phyloP scores from a whole-genome alignment of 805 yeast species.

The Starmerella bombicola region DNA sequence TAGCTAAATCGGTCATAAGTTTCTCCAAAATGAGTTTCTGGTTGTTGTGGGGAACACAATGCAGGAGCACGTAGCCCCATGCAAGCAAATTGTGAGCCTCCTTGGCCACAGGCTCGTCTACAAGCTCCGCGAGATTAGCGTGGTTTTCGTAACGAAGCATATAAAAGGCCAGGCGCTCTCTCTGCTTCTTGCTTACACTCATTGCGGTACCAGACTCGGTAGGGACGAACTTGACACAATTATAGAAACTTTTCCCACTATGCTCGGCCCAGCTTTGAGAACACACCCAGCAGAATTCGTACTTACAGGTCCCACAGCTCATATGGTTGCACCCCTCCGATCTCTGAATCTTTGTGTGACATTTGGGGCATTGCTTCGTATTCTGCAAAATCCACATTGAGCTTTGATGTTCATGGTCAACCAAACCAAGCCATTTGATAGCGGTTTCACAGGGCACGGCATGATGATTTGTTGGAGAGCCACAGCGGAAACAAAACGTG shows the following conservation, averaged over 20 bases:
- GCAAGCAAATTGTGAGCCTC: conserved; percentile 64
- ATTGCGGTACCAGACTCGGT: neutral
- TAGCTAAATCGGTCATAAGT: conserved; percentile 50
- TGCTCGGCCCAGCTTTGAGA: conserved; percentile 63
- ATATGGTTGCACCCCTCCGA: conserved; percentile 97
- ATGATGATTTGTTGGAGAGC: conserved; percentile 55
- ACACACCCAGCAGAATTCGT: conserved; percentile 93
- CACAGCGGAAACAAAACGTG: conserved; percentile 66
- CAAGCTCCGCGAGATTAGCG: conserved; percentile 4
- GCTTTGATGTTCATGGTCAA: conserved; percentile 80
- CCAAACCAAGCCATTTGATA: conserved; percentile 60
- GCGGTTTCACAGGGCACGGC: conserved; percentile 74
- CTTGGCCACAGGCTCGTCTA: conserved; percentile 22
- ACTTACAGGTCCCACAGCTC: conserved; percentile 65
- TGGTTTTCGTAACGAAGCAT: conserved; percentile 12
- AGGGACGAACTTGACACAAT: conserved; percentile 37
- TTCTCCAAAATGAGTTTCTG: conserved; percentile 54
- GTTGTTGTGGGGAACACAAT: conserved; percentile 41
- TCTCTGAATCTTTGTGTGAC: conserved; percentile 70
- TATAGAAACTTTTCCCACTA: conserved; percentile 43
- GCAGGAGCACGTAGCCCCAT: conserved; percentile 85
- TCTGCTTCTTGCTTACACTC: conserved; percentile 5
- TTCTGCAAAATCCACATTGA: conserved; percentile 74
- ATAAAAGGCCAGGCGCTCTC: conserved; percentile 5
- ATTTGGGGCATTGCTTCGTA: conserved; percentile 78